Base-by-base conservation (phyloP, 2,329 filamentous ascomycete genomes). In the Neonectria magnoliae region DNA sequence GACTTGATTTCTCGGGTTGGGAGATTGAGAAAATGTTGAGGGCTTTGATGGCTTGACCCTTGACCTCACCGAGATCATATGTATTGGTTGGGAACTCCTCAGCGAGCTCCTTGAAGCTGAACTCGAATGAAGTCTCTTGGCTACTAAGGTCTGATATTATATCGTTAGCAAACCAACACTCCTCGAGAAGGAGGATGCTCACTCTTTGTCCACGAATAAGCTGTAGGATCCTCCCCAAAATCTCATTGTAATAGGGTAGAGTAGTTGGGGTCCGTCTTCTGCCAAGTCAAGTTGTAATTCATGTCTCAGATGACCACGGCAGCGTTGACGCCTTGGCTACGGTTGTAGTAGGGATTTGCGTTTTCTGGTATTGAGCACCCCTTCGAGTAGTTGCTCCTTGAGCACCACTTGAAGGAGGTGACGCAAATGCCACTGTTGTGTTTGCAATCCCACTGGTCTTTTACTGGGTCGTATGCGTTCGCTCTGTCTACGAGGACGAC, bases 331-430 rank as follows among this genome's bases (percentile, higher is more conserved):
- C 44, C 56, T 16, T 53, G 42, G 16, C 58, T 47, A 10, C 51
- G 51, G 20, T 53, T 60, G 36, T 59, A 54, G 18, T 56, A 42
- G 2, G 62, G 59, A 36, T 63, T 66, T 4, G 59, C 63, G 2
- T 60, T 57, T 5, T 63, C 29, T 1, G 66, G 68, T 13, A 67
- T 66, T 3, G 57, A 57, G 42, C 64, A 66, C 2, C 60, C 64
- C 44, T 57, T 60, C 2, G 57, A 48, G 8, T 50, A 48, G 44
- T 71, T 60, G 13, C 52, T 66, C 29, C 59, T 60, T 11, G 69
- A 62, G 38, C 64, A 71, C 68, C 66, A 71, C n/a, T 59, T 56
- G 45, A 71, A 69, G 5, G 69, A 69, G 38, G 66, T 68, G 50
- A 71, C 5, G n/a, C 64, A 71, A 18, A 71, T 62, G 27, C 54